These are phyloP conservation scores for Apostasia ramifera DNA, from an alignment of 106 monocot species.

Conservation along the genomic window DNA sequence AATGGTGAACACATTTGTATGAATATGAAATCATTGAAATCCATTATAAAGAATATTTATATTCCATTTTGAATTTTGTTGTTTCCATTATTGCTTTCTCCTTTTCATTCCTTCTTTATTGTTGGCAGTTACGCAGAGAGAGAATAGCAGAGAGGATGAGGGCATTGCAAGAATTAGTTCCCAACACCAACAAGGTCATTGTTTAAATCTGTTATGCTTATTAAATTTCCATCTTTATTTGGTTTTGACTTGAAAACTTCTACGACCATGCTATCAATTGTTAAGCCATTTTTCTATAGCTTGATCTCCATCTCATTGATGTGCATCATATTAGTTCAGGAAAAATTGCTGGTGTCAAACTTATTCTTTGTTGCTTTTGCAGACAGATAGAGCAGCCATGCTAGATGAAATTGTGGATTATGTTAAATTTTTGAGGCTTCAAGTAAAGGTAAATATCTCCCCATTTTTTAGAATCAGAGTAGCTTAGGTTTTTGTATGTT, in stretches of 20 bases:
- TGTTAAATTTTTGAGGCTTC: conserved; percentile 53
- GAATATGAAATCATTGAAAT: too few relatives aligned
- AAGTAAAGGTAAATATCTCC: conserved; percentile 40
- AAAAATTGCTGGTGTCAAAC: not conserved
- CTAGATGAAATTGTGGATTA: conserved; percentile 65
- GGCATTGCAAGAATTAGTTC: conserved; percentile 65
- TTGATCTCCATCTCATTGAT: too few relatives aligned
- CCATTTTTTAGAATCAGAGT: not conserved
- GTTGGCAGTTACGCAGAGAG: conserved; percentile 57
- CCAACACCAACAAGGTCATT: conserved; percentile 61
- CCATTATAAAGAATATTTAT: not conserved
- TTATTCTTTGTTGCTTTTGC: conserved; percentile 8
- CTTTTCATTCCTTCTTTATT: not conserved
- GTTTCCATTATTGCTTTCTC: not conserved
- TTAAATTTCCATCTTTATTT: too few relatives aligned
- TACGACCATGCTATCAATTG: too few relatives aligned
- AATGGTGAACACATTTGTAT: too few relatives aligned
- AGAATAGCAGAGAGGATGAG: conserved; percentile 76
- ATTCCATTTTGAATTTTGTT: not conserved
- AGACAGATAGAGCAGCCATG: conserved; percentile 63
- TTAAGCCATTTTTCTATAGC: too few relatives aligned
- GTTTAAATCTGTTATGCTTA: not conserved
- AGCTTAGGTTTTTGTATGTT: too few relatives aligned
- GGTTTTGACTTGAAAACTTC: too few relatives aligned
- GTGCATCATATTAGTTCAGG: too few relatives aligned